Evolutionary conservation across 306 rosid genomes (phyloP).

Genomic region (Senna tora): DNA sequence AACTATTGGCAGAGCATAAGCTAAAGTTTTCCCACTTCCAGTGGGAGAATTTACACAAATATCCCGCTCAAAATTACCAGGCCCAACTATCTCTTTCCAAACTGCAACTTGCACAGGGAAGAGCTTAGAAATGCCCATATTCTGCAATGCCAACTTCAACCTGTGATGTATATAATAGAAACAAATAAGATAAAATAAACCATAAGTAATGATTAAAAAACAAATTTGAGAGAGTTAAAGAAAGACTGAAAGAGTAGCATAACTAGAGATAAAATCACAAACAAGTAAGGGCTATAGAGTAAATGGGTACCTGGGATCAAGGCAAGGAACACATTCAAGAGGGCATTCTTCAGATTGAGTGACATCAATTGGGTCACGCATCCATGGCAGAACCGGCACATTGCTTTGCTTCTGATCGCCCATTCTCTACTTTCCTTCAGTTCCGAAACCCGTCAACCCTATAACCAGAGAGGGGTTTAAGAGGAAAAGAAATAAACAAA

Average conservation of each 20-base stretch:
- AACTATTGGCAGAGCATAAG: conserved; percentile 91
- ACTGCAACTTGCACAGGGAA: conserved; percentile 88
- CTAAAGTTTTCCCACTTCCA: conserved; percentile 90
- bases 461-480: neutral
- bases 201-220: neutral
- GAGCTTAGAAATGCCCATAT: conserved; percentile 58
- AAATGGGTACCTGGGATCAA: conserved; percentile 51
- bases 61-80: conserved; percentile 84
- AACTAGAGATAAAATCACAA: neutral
- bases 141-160: conserved; percentile 63
- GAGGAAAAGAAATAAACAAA: too few species aligned
- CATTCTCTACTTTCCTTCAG: conserved; percentile 36
- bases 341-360: conserved; percentile 52
- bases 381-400: conserved; percentile 84
- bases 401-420: conserved; percentile 51
- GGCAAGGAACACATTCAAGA: conserved; percentile 57
- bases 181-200: neutral
- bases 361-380: conserved; percentile 83
- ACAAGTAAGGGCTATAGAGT: neutral
- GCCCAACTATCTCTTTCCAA: conserved; percentile 90
- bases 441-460: conserved; percentile 19
- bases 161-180: conserved; percentile 36
- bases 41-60: conserved; percentile 90
- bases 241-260: neutral
- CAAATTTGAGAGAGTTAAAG: neutral